phyloP scores from a whole-genome alignment of 805 yeast species.

The Nakazawaea siamensis region DNA sequence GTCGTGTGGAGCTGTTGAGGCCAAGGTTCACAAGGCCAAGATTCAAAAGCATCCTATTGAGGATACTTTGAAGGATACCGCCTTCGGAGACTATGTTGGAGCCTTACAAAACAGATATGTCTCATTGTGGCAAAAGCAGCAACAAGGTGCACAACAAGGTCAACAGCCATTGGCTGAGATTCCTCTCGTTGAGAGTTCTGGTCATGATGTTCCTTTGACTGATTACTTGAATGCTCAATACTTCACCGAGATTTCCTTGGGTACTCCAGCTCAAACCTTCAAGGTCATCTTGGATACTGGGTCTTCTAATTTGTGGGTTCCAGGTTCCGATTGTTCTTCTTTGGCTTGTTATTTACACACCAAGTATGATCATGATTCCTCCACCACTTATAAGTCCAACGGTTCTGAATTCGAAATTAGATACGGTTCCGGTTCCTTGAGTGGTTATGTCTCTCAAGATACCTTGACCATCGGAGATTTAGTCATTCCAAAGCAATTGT shows the following conservation, averaged over 20 bases:
- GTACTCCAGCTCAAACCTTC: conserved; percentile 90
- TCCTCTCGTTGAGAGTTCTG: conserved; percentile 34
- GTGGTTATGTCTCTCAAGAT: conserved; percentile 89
- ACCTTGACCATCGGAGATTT: conserved; percentile 75
- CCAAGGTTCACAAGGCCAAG: conserved; percentile 37
- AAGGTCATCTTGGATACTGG: conserved; percentile 96
- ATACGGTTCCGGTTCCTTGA: conserved; percentile 90
- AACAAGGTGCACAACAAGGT: conserved; percentile 12
- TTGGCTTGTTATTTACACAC: conserved; percentile 92
- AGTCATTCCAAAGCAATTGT: conserved; percentile 79
- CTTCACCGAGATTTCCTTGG: conserved; percentile 82
- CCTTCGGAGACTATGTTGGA: conserved; percentile 38
- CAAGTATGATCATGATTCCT: conserved; percentile 78
- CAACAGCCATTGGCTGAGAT: conserved; percentile 24
- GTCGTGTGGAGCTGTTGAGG: conserved; percentile 26
- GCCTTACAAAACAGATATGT: conserved; percentile 42
- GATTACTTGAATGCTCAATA: conserved; percentile 96
- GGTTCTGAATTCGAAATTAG: conserved; percentile 80
- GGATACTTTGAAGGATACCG: conserved; percentile 35
- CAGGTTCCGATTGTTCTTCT: conserved; percentile 80
- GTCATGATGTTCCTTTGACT: conserved; percentile 77
- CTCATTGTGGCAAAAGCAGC: conserved; percentile 25
- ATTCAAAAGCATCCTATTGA: conserved; percentile 38
- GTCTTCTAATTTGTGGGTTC: conserved; percentile 95
- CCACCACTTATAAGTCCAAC: conserved; percentile 80